Percentiles rank a stretch among this genome's conserved stretches.
Conservation (phyloP, 1,139 yeast species). For the Geotrichum citri-aurantii region DNA sequence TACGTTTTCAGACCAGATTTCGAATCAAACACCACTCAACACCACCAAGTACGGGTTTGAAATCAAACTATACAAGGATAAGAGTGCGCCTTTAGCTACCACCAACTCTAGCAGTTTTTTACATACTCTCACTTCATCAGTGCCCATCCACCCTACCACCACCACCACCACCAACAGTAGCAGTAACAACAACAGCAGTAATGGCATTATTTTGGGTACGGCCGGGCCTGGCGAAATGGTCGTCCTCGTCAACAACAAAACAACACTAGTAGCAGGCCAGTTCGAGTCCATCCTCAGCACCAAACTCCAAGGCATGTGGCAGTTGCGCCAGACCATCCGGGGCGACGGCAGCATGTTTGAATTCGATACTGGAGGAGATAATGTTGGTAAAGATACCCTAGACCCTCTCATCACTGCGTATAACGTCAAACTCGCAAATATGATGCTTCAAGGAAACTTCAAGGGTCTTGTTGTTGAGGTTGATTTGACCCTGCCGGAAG, state of each 20-base stretch:
- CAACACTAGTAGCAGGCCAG: conserved; percentile 32
- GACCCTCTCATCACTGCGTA: conserved; percentile 29
- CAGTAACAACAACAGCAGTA: conserved; percentile 8
- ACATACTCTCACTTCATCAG: conserved; percentile 12
- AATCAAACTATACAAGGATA: conserved; percentile 59
- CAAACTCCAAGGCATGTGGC: conserved; percentile 69
- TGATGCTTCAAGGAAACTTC: conserved; percentile 67
- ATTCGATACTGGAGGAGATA: conserved; percentile 28
- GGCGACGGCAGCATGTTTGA: conserved; percentile 68
- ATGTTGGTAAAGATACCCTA: too few relatives aligned
- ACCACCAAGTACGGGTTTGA: conserved; percentile 62
- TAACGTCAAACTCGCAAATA: conserved; percentile 55
- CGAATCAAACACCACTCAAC: conserved; percentile 55
- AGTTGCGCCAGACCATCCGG: conserved; percentile 59
- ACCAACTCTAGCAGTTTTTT: conserved; percentile 5
- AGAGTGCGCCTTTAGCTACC: conserved; percentile 33
- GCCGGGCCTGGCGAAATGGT: conserved; percentile 41
- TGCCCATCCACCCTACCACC: not conserved
- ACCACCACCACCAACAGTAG: not conserved
- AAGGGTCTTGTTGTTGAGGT: conserved; percentile 64
- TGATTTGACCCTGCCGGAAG: conserved; percentile 25
- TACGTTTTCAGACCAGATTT: conserved; percentile 59
- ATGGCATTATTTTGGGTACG: too few relatives aligned
- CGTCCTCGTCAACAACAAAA: conserved; percentile 44
- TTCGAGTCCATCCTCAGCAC: conserved; percentile 36